Base-by-base conservation (phyloP, 305 asterid species). In the Rubia peregrina region DNA sequence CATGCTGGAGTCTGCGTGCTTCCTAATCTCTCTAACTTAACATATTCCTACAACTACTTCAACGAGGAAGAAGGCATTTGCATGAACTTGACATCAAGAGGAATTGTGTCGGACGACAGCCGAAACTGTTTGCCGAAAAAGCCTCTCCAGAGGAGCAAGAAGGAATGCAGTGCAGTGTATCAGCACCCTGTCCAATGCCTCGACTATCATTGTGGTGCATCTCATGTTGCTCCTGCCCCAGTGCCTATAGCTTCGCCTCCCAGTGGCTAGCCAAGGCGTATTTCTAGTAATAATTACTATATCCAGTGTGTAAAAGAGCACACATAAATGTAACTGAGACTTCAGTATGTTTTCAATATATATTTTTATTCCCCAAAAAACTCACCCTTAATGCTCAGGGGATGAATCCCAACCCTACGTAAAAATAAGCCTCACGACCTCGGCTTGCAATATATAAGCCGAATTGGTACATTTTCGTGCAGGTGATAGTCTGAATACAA, bases 11-110 rank as follows among this genome's bases (percentile, higher is more conserved):
- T 89, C 22, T 87, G 96, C 65, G 77, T 60, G 9, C 46, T 89
- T 77, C 96, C 96, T 22, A 86, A 76, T 64, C 64, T 89, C 59
- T 44, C 75, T 0, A 89, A 86, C 19, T 81, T 87, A 44, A 86
- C 88, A 0, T 74, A 76, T 67, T 80, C 96, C 10, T 83, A 84
- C 69, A 89, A 87, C 80, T 89, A 43, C 72, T 79, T 86, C 65
- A 78, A 84, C 11, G 92, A 84, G 80, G 96, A 89, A 67, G 81
- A 75, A 60, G 91, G 90, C 2, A 57, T 79, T 1, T 89, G 95
- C 65, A 67, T 81, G 65, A 87, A 89, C 67, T 65, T 85, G 65
- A 85, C 86, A 48, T 74, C 85, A 43, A 87, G 78, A 68, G 83
- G 87, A 65, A 56, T 76, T 2, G 71, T 62, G 19, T 86, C 71